Evolutionary conservation across 768 basidiomycete species (phyloP), one percentile per base, ranked within the genome.

Genomic region (Boletus subcaerulescens): DNA sequence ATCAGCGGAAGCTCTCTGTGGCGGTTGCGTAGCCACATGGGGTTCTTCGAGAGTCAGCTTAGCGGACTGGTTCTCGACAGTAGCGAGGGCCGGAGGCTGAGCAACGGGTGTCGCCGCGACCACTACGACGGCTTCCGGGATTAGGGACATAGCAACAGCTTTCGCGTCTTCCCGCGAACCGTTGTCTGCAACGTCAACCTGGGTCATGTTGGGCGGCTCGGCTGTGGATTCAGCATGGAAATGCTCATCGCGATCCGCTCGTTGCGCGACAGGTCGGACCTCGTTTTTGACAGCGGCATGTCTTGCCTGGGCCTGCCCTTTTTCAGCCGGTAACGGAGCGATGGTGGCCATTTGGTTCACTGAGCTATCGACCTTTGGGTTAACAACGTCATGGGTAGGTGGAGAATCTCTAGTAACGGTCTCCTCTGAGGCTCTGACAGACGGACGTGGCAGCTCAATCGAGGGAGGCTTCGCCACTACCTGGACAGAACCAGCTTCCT

Each of bases 401-500:
- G 42, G 40, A 29, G 31, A 43, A 38, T 52, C 36, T 55, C 56
- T 43, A 42, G 22, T 45, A 49, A 40, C 35, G 5, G 1, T 62
- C 33, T 56, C 61, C 32, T 60, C 53, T 26, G 55, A 42, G 36
- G 33, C n/a, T 31, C 22, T 45, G 36, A 45, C 53, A 53, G 48
- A 31, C 5, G 32, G 36, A 24, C 24, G 17, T 35, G 55, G 32
- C 33, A 22, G 51, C 55, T 69, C 62, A 42, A 52, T 29, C 54
- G 65, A 64, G 52, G 55, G 51, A 46, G 14, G 55, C 56, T 61
- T 35, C 12, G 26, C 26, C 11, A 18, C 33, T 14, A 10, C 52
- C 39, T 45, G 45, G 45, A 52, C n/a, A 4, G 38, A 40, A 10
- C 51, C 43, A 24, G 40, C 47, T 36, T 48, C 45, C 53, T 49